Conservation (phyloP, 495 filamentous ascomycete genomes). For the Darksidea phi region DNA sequence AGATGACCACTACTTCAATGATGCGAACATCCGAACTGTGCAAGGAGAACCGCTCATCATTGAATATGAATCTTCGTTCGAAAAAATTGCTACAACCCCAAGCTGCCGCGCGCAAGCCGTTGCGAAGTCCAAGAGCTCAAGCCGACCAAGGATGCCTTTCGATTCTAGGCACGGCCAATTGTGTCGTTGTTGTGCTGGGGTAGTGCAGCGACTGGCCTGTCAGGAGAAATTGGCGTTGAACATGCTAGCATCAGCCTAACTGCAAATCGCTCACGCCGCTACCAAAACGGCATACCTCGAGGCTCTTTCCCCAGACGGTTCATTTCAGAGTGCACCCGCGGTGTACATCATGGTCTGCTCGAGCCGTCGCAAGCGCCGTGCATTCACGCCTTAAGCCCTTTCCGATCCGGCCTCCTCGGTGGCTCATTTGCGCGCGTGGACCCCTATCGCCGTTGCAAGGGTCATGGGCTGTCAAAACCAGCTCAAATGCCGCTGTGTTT, state of each 20-base stretch:
- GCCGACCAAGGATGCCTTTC: neutral
- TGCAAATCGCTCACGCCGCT: slow-evolving; percentile 2
- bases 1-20: neutral
- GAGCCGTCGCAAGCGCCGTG: slow-evolving; percentile 9
- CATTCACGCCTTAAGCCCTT: neutral
- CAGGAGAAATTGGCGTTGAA: slow-evolving; percentile 3
- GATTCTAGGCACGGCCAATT: neutral
- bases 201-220: slow-evolving; percentile 7
- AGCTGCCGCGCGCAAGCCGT: neutral
- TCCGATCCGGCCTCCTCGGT: neutral
- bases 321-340: slow-evolving; percentile 11
- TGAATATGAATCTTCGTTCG: neutral
- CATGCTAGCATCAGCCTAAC: neutral
- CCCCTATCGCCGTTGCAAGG: slow-evolving; percentile 14
- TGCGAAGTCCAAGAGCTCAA: neutral
- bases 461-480: slow-evolving; percentile 28
- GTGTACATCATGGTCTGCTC: slow-evolving; percentile 7
- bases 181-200: slow-evolving; percentile 3
- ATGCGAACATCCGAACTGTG: neutral
- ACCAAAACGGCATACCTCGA: neutral
- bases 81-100: slow-evolving; percentile 1
- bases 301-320: slow-evolving; percentile 20
- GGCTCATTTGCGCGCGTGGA: slow-evolving; percentile 3
- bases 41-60: neutral
- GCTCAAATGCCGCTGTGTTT: slow-evolving; percentile 5